These are phyloP conservation scores for Diospyros lotus DNA, from an alignment of 148 eudicot species.

Conservation along the genomic window DNA sequence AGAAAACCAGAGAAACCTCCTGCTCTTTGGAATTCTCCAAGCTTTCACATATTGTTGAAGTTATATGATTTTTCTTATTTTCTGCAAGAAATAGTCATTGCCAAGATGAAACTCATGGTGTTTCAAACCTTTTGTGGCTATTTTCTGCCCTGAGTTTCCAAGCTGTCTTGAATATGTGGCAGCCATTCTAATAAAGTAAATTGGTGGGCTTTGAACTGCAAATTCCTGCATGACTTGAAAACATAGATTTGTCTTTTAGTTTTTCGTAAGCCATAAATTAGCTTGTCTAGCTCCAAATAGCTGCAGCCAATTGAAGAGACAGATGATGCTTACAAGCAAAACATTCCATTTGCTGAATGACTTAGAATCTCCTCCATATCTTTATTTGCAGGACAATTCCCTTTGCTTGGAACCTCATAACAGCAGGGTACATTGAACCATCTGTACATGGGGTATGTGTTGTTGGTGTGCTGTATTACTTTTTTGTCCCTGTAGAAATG, in stretches of 20 bases:
- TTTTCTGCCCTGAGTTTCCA: no score
- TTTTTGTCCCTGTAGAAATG: conserved; percentile 1
- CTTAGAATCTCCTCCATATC: background rate
- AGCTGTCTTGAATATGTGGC: no score
- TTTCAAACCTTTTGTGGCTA: no score
- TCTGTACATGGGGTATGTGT: conserved; percentile 74
- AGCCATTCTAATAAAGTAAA: no score
- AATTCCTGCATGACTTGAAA: background rate
- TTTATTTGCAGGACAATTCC: conserved; percentile 77
- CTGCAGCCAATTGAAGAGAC: conserved; percentile 5
- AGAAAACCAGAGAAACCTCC: no score
- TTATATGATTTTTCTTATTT: no score
- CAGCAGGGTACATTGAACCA: conserved; percentile 91
- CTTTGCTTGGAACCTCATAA: conserved; percentile 95
- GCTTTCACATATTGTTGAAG: no score
- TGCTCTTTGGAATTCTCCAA: no score
- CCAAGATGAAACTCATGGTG: no score
- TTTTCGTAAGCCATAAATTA: background rate
- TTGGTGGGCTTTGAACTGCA: no score
- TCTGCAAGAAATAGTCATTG: no score
- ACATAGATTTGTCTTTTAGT: background rate
- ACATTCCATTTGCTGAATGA: background rate
- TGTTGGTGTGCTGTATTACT: background rate
- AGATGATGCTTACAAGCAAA: background rate
- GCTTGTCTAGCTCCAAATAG: background rate